Percentiles rank a stretch among this genome's conserved stretches.
Conservation (phyloP, 805 yeast species). For the Candida berthetii region DNA sequence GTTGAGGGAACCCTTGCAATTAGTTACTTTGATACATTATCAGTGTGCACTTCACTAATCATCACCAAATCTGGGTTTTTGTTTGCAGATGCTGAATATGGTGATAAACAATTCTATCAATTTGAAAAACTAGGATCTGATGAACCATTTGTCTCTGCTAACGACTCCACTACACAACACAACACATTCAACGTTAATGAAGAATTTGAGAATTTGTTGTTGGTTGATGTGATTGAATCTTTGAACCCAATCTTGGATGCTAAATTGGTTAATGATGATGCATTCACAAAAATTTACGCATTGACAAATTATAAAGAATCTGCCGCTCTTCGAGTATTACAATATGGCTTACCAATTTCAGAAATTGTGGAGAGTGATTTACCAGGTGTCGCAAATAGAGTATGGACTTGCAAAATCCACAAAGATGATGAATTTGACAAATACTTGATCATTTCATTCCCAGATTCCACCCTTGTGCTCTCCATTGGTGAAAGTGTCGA, state of each 20-base stretch:
- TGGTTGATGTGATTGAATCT: conserved; percentile 41
- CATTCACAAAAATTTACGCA: conserved; percentile 33
- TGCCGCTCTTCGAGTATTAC: conserved; percentile 40
- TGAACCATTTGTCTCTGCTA: conserved; percentile 27
- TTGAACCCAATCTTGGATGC: conserved; percentile 48
- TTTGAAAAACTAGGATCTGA: conserved; percentile 71
- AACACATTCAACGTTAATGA: conserved; percentile 22
- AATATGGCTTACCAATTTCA: conserved; percentile 53
- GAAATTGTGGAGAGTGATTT: conserved; percentile 71
- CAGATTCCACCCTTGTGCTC: conserved; percentile 64
- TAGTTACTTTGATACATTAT: conserved; percentile 73
- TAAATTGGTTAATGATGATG: conserved; percentile 23
- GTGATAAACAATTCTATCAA: conserved; percentile 68
- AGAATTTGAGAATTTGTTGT: conserved; percentile 47
- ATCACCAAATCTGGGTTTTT: conserved; percentile 74
- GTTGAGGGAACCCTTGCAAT: conserved; percentile 40
- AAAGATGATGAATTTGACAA: conserved; percentile 44
- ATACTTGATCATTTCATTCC: conserved; percentile 59
- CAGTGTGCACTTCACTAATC: conserved; percentile 45
- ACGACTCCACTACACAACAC: conserved; percentile 25
- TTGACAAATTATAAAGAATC: conserved; percentile 36
- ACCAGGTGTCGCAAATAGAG: conserved; percentile 55
- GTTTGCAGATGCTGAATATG: conserved; percentile 56
- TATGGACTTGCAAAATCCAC: conserved; percentile 56
- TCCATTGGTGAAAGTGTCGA: conserved; percentile 77